phyloP scores from a whole-genome alignment of 805 yeast species.

The Clavispora asparagi region DNA sequence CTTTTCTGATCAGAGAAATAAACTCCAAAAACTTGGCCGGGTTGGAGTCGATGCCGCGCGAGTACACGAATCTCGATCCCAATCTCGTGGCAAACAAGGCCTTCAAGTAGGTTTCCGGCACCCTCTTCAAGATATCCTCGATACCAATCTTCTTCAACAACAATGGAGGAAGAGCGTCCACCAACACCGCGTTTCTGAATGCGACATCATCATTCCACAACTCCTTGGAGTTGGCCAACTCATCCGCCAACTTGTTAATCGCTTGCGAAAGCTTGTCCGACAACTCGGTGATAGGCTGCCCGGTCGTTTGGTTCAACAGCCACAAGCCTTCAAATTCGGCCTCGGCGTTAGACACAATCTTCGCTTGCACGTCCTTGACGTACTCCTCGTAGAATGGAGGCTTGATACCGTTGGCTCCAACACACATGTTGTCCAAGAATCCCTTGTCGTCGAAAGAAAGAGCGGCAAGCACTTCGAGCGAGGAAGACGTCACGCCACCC shows the following conservation, averaged over 20 bases:
- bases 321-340: constrained; percentile 84
- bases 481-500: constrained; percentile 98
- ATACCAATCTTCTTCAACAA: constrained; percentile 65
- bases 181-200: constrained; percentile 72
- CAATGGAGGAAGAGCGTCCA: constrained; percentile 72
- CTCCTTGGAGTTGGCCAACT: constrained; percentile 72
- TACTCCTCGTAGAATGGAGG: constrained; percentile 80
- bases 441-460: constrained; percentile 82
- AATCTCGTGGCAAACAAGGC: constrained; percentile 85
- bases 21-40: constrained; percentile 73
- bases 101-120: constrained; percentile 81
- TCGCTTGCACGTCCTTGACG: constrained; percentile 76
- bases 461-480: constrained; percentile 92
- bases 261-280: constrained; percentile 82
- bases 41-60: constrained; percentile 74
- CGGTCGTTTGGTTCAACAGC: constrained; percentile 63
- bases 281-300: constrained; percentile 58
- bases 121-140: constrained; percentile 62
- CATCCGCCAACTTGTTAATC: constrained; percentile 81
- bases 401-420: constrained; percentile 44
- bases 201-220: constrained; percentile 76
- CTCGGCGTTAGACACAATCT: constrained; percentile 71
- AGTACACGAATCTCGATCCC: constrained; percentile 80
- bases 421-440: constrained; percentile 76
- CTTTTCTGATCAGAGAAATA: constrained; percentile 54